Evolutionary conservation across 495 filamentous ascomycete genomes (phyloP), one percentile per base, ranked within the genome.

Genomic region (Neurospora sublineolata): DNA sequence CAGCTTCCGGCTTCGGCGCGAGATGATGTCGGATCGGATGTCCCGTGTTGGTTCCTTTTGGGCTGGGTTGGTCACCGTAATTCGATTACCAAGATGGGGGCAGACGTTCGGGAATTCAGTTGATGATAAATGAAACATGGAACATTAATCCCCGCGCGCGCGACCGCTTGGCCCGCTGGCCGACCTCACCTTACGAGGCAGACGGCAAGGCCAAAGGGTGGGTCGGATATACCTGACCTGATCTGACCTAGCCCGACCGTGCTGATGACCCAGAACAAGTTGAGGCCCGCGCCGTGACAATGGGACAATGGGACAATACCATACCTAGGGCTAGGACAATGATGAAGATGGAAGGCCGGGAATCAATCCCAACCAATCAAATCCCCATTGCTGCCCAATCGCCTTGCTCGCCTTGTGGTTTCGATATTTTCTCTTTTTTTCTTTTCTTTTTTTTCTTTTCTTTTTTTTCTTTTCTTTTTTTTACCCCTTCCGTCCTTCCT

Each of bases 301-400:
- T 18, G 27, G 23, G 23, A 60, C 52, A 58, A 14, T 58, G 46
- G 23, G 4, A 27, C 11, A 27, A 16, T 42, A 18, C 9, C 38
- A 3, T 39, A 14, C 12, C 11, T 39, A 40, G 33, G 33, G 33
- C 33, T 40, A 40, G 18, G 0, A 12, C 7, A 20, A n/a, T 3
- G 3, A 20, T n/a, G 10, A 20, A 3, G 52, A 0, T 18, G 23
- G 52, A 64, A 33, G 46, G 27, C 27, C 20, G 46, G 20, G 23
- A 68, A 44, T 18, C 73, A 41, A 36, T 67, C 37, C 16, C 37
- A 74, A 8, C 73, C 73, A 74, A 70, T 41, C 71, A 67, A 67
- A 18, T 33, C 27, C 42, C 33, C 40, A 41, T 75, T 69, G 73
- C 71, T 75, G 73, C 73, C 73, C 71, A 75, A 75, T 75, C 71